Evolutionary conservation across 2,329 filamentous ascomycete genomes (phyloP).

Genomic region (Ophiocordyceps robertsii): DNA sequence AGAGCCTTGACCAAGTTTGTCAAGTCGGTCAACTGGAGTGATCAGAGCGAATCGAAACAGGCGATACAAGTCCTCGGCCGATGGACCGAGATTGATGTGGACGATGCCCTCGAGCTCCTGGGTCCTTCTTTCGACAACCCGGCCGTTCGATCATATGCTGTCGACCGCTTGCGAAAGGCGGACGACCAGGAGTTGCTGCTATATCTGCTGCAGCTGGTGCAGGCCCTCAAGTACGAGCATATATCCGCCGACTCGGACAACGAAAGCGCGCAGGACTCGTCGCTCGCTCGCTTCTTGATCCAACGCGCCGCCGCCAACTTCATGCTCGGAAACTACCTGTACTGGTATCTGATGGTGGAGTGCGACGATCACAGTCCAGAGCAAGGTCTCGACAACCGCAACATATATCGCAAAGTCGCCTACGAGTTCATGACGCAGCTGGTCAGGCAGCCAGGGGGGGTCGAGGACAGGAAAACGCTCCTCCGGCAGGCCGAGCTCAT

Average conservation of each 20-base stretch:
- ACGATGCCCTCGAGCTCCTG: constrained; percentile 87
- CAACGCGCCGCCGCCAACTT: constrained; percentile 79
- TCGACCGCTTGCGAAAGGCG: constrained; percentile 79
- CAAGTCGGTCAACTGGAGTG: constrained; percentile 92
- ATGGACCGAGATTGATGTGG: constrained; percentile 95
- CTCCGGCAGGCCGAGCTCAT: constrained; percentile 83
- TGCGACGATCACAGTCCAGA: constrained; percentile 74
- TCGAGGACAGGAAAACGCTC: constrained; percentile 61
- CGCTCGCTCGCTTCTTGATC: constrained; percentile 79
- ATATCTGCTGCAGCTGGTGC: constrained; percentile 87
- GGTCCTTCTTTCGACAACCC: constrained; percentile 85
- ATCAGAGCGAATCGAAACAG: constrained; percentile 72
- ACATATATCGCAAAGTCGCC: constrained; percentile 83
- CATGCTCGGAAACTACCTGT: constrained; percentile 83
- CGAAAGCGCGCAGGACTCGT: constrained; percentile 60
- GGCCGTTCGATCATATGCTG: constrained; percentile 81
- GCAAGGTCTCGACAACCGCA: constrained; percentile 61
- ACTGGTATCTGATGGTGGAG: constrained; percentile 99
- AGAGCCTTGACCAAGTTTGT: constrained; percentile 90
- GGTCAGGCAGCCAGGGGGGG: constrained; percentile 55
- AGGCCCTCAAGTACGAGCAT: constrained; percentile 88
- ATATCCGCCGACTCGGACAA: constrained; percentile 44
- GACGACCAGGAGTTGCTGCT: constrained; percentile 84
- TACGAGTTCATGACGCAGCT: constrained; percentile 93
- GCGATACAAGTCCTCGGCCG: constrained; percentile 80